A percentile compares a stretch with the other conserved stretches of the same genome.
These are phyloP conservation scores for Colletotrichum sublineola DNA, from an alignment of 2,329 filamentous ascomycete genomes.

Conservation along the genomic window DNA sequence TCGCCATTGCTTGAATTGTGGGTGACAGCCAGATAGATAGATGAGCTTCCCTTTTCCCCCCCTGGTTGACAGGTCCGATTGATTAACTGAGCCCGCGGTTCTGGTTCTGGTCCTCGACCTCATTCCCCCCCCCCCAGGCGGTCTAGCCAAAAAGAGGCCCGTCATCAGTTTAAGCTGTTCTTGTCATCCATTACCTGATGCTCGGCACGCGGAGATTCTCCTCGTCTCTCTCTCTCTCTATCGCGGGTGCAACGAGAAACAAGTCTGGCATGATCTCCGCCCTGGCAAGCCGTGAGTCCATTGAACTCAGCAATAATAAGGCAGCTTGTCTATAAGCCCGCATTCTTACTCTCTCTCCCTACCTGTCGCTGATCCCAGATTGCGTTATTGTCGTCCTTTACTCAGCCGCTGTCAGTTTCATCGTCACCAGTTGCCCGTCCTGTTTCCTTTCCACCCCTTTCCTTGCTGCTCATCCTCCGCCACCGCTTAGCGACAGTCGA, in stretches of 20 bases:
- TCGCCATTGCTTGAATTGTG: slow-evolving; percentile 38
- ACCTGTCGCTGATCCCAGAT: slow-evolving; percentile 36
- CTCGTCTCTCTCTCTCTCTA: not conserved
- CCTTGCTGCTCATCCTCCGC: not conserved
- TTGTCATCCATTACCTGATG: not conserved
- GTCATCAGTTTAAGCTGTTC: slow-evolving; percentile 1
- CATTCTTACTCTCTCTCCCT: not conserved
- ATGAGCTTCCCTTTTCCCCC: not conserved
- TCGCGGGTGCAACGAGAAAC: slow-evolving; percentile 1
- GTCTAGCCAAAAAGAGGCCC: not conserved
- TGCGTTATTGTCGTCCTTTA: not conserved
- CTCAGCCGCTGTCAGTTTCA: slow-evolving; percentile 14
- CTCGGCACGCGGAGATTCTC: not conserved
- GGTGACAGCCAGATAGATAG: not conserved
- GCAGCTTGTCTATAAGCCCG: slow-evolving; percentile 5
- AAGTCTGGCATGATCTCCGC: not conserved
- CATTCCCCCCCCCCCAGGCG: slow-evolving; percentile 5
- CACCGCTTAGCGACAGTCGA: not conserved
- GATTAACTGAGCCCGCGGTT: slow-evolving; percentile 14
- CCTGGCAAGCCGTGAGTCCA: not conserved
- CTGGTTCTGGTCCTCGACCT: not conserved
- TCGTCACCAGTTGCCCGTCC: slow-evolving; percentile 21
- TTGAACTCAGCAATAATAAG: not conserved
- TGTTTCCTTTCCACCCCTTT: not conserved
- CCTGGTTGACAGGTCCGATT: slow-evolving; percentile 9